These are phyloP conservation scores for Crithidia bombi DNA, from an alignment of 208 protist species.

Conservation along the genomic window DNA sequence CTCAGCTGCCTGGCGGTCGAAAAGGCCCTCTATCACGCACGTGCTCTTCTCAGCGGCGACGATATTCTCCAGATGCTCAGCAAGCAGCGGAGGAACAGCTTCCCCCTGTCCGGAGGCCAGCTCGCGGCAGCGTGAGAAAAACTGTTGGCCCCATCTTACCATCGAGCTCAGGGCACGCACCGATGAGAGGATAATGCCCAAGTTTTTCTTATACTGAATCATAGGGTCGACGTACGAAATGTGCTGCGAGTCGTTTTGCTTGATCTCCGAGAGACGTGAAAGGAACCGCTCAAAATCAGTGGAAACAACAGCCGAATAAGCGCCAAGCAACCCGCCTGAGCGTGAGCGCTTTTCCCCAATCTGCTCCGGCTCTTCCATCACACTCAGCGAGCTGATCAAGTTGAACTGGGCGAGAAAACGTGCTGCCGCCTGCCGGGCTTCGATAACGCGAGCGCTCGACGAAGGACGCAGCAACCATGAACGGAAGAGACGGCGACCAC, in stretches of 20 bases:
- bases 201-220: slow-evolving; percentile 83
- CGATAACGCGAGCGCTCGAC: slow-evolving; percentile 58
- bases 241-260: slow-evolving; percentile 40
- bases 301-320: slow-evolving; percentile 25
- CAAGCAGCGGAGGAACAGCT: slow-evolving; percentile 52
- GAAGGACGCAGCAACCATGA: slow-evolving; percentile 86
- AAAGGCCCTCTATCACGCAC: slow-evolving; percentile 53
- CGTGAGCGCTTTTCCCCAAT: slow-evolving; percentile 37
- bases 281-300: slow-evolving; percentile 87
- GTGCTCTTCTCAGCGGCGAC: slow-evolving; percentile 43
- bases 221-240: slow-evolving; percentile 89
- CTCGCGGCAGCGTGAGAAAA: slow-evolving; percentile 29
- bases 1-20: slow-evolving; percentile 63
- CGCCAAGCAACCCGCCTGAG: slow-evolving; percentile 14
- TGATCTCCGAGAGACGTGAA: slow-evolving; percentile 79
- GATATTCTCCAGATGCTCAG: slow-evolving; percentile 61
- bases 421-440: slow-evolving; percentile 59
- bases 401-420: slow-evolving; percentile 54
- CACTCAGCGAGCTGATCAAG: slow-evolving; percentile 17
- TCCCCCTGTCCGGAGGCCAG: slow-evolving; percentile 9
- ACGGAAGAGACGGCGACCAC: slow-evolving; percentile 80
- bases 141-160: slow-evolving; percentile 55
- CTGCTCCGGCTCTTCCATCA: slow-evolving; percentile 12
- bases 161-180: slow-evolving; percentile 71
- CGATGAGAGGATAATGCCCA: slow-evolving; percentile 70